phyloP scores from a whole-genome alignment of 176 grass and related monocot genomes.

The Hsuehochloa calcarea region DNA sequence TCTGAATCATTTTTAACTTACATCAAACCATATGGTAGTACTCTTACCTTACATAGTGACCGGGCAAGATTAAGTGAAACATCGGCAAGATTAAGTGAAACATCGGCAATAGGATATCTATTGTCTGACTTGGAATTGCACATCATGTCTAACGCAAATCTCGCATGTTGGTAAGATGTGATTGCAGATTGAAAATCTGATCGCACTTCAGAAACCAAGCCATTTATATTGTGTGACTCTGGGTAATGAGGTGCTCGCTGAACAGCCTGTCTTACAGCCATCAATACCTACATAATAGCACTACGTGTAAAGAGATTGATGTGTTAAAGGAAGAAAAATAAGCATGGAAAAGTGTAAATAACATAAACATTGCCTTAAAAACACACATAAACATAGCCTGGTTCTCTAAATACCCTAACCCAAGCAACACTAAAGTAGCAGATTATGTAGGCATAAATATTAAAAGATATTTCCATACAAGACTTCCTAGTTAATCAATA shows the following conservation, averaged over 20 bases:
- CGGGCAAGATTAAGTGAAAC: constrained; percentile 92
- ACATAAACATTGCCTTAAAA: background rate
- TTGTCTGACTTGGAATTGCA: constrained; percentile 50
- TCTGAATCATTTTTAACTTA: background rate
- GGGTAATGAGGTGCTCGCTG: constrained; percentile 67
- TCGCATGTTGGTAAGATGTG: constrained; percentile 56
- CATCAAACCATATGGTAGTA: constrained; percentile 24
- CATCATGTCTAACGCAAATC: constrained; percentile 51
- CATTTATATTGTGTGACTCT: constrained; percentile 87
- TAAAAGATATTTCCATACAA: background rate
- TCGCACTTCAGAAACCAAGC: constrained; percentile 80
- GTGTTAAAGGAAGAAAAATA: background rate
- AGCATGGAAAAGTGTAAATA: constrained; percentile 2
- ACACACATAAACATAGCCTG: background rate
- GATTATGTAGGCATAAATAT: background rate
- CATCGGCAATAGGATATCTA: constrained; percentile 45
- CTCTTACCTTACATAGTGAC: constrained; percentile 77
- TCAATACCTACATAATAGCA: constrained; percentile 63
- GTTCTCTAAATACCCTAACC: constrained; percentile 1
- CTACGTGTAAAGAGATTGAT: constrained; percentile 6
- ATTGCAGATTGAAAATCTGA: constrained; percentile 77
- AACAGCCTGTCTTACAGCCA: constrained; percentile 88
- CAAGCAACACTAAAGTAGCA: background rate
- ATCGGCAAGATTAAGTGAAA: constrained; percentile 92
- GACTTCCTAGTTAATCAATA: constrained; percentile 6